Conservation (phyloP, 805 yeast genomes). For the Suhomyces pyralidae region DNA sequence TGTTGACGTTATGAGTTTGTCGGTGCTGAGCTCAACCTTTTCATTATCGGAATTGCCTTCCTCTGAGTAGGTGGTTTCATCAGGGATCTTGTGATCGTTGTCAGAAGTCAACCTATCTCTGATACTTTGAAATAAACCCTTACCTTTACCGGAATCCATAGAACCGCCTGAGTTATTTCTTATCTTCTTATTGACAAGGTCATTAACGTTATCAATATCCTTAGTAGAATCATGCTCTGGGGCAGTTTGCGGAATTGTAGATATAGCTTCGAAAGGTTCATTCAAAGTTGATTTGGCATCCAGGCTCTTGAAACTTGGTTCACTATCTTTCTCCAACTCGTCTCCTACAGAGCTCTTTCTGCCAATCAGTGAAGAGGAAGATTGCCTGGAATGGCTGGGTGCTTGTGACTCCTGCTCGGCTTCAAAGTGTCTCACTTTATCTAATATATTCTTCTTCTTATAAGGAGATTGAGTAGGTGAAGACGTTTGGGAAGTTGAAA, state of each 20-base stretch:
- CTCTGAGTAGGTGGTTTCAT: constrained; percentile 5
- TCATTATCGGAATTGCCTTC: constrained; percentile 10
- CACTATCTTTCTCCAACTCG: constrained; percentile 4
- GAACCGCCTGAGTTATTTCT: constrained; percentile 3
- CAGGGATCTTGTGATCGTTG: constrained; percentile 2
- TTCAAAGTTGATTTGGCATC: not conserved
- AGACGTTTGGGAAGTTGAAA: constrained; percentile 10
- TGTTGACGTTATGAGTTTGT: constrained; percentile 18
- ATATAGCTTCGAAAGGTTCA: constrained; percentile 8
- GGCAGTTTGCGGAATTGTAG: not conserved
- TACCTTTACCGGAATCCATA: constrained; percentile 13
- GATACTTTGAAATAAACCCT: constrained; percentile 34
- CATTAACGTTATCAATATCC: constrained; percentile 2
- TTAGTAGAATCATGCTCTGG: not conserved
- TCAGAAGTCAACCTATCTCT: constrained; percentile 25
- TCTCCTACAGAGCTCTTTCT: constrained; percentile 1
- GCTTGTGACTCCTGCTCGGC: constrained; percentile 1
- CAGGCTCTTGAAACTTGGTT: not conserved
- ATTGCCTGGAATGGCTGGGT: not conserved
- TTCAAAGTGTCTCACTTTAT: constrained; percentile 38
- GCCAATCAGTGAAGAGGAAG: constrained; percentile 3
- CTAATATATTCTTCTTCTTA: constrained; percentile 24
- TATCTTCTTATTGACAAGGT: not conserved
- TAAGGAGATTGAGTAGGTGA: constrained; percentile 20
- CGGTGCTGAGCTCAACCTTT: constrained; percentile 17